A percentile compares a stretch with the other conserved stretches of the same genome.
phyloP scores from a whole-genome alignment of 1,139 yeast genomes.

The Pichia sp. region DNA sequence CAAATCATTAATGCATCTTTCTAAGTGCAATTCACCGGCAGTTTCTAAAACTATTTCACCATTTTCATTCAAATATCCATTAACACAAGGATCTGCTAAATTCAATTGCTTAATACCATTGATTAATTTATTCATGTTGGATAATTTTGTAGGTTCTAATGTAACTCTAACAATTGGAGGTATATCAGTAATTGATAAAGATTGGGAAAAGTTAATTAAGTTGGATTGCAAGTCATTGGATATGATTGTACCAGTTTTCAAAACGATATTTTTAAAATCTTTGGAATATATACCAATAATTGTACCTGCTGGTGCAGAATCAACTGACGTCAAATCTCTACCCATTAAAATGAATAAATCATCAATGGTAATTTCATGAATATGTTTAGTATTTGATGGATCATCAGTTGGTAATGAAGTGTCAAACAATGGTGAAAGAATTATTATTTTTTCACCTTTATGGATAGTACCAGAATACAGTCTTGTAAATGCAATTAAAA shows the following conservation, averaged over 20 bases:
- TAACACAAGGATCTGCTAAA: slow-evolving; percentile 90
- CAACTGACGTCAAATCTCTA: slow-evolving; percentile 69
- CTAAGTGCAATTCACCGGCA: slow-evolving; percentile 94
- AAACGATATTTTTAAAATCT: slow-evolving; percentile 59
- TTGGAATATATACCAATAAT: slow-evolving; percentile 88
- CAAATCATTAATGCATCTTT: slow-evolving; percentile 82
- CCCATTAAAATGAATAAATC: slow-evolving; percentile 88
- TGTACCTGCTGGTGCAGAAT: slow-evolving; percentile 87
- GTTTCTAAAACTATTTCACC: slow-evolving; percentile 91
- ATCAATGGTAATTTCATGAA: slow-evolving; percentile 47
- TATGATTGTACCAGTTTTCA: slow-evolving; percentile 82
- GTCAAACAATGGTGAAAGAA: slow-evolving; percentile 83
- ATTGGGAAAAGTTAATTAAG: slow-evolving; percentile 65
- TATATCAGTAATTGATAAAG: slow-evolving; percentile 44
- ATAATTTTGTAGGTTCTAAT: slow-evolving; percentile 84
- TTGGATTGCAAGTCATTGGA: slow-evolving; percentile 30
- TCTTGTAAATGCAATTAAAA: slow-evolving; percentile 71
- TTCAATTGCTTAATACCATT: slow-evolving; percentile 72
- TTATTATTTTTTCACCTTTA: slow-evolving; percentile 66
- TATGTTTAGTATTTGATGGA: slow-evolving; percentile 36
- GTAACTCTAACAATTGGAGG: slow-evolving; percentile 94
- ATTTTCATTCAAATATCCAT: slow-evolving; percentile 74
- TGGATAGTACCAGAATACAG: slow-evolving; percentile 77
- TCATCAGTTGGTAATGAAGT: slow-evolving; percentile 49
- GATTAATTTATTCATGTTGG: slow-evolving; percentile 68